Conservation (phyloP, 2,329 filamentous ascomycete species). For the Elsinoe necatrix region DNA sequence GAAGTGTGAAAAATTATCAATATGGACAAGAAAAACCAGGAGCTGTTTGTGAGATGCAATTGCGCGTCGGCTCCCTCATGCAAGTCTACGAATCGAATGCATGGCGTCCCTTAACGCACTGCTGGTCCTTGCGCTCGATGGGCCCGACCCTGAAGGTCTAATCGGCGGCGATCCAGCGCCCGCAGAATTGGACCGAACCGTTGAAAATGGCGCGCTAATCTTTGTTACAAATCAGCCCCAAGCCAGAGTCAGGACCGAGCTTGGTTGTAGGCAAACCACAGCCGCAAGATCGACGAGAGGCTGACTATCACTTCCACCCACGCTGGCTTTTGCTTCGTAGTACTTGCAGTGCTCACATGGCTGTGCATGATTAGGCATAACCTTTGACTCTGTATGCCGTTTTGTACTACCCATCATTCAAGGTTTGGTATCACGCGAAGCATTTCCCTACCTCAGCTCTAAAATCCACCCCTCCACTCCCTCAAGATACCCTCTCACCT, state of each 20-base stretch:
- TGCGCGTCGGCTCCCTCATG: background rate
- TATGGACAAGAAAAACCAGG: background rate
- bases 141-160: background rate
- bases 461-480: slow-evolving; percentile 81
- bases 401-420: too few relatives aligned
- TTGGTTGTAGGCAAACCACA: background rate
- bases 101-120: background rate
- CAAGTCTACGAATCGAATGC: background rate
- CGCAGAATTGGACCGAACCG: background rate
- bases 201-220: background rate
- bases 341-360: too few relatives aligned
- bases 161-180: background rate
- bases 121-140: background rate
- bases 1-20: background rate
- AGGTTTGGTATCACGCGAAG: background rate
- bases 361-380: background rate
- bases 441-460: slow-evolving; percentile 61
- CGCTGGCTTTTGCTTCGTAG: too few relatives aligned
- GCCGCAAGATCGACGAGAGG: background rate
- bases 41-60: background rate
- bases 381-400: too few relatives aligned
- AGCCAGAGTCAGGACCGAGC: background rate
- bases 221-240: background rate
- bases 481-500: slow-evolving; percentile 70
- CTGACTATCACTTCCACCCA: too few relatives aligned